Conservation (phyloP, 176 grass and related monocot species). For the Oryza glumipatula region DNA sequence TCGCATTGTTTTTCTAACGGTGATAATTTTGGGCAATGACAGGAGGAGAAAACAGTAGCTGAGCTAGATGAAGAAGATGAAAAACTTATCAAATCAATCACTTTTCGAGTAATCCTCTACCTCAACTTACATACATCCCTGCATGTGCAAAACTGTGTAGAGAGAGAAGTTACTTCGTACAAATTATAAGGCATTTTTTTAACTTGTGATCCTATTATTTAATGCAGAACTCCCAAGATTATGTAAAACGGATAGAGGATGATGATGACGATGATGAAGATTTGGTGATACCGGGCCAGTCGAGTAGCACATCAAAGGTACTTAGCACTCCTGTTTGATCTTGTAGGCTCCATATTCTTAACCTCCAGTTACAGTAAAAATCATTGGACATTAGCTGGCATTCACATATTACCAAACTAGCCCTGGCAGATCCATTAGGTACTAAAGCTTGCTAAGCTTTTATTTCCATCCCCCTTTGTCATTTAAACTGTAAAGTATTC, state of each 20-base stretch:
- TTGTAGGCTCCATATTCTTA: neutral
- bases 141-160: constrained; percentile 14
- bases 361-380: neutral
- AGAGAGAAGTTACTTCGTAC: neutral
- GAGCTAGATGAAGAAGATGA: constrained; percentile 92
- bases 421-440: neutral
- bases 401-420: neutral
- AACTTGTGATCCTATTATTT: constrained; percentile 15
- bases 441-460: neutral
- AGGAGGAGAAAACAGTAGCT: constrained; percentile 67
- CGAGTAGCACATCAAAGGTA: constrained; percentile 49
- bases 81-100: constrained; percentile 80
- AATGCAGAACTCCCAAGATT: constrained; percentile 83
- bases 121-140: constrained; percentile 28
- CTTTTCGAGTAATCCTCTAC: constrained; percentile 68
- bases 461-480: neutral
- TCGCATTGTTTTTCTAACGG: constrained; percentile 29
- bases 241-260: constrained; percentile 74
- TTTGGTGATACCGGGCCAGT: constrained; percentile 36
- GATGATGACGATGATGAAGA: constrained; percentile 59
- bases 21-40: constrained; percentile 28
- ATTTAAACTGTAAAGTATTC: constrained; percentile 15
- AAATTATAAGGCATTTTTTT: neutral
- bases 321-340: neutral
- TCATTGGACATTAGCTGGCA: constrained; percentile 15